Conservation (phyloP, 345 rosid genomes). For the Citrus inodora region DNA sequence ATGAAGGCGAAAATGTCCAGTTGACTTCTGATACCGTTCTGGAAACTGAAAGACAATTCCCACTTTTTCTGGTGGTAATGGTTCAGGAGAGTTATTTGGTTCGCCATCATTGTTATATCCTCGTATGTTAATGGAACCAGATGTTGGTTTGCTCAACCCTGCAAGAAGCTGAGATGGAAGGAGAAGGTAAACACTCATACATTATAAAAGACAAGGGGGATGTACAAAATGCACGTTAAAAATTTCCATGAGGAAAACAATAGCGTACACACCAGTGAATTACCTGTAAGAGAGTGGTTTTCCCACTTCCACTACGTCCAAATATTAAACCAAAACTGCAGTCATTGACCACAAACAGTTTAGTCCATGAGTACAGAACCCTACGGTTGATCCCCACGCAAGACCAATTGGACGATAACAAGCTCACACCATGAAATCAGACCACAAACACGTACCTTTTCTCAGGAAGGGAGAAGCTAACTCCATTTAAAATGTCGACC, state of each 20-base stretch:
- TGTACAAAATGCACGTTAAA: not conserved
- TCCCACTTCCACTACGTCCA: slow-evolving; percentile 97
- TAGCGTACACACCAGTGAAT: not conserved
- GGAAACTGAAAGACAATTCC: slow-evolving; percentile 97
- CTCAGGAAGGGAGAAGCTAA: slow-evolving; percentile 74
- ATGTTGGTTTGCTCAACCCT: slow-evolving; percentile 80
- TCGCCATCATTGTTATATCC: slow-evolving; percentile 57
- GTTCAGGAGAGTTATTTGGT: slow-evolving; percentile 38
- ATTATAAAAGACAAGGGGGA: not conserved
- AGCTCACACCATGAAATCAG: not conserved
- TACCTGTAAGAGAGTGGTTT: slow-evolving; percentile 93
- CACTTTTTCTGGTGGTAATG: slow-evolving; percentile 63
- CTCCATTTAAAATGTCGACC: slow-evolving; percentile 62
- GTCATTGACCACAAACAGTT: slow-evolving; percentile 2
- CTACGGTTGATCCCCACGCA: not conserved
- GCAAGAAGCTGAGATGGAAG: slow-evolving; percentile 68
- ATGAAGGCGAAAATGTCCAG: not conserved
- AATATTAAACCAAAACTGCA: slow-evolving; percentile 90
- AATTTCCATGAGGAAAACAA: slow-evolving; percentile 1
- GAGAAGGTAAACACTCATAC: slow-evolving; percentile 5
- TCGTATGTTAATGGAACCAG: slow-evolving; percentile 77
- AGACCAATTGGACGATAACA: not conserved
- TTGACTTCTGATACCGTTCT: slow-evolving; percentile 53
- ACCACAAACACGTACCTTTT: slow-evolving; percentile 43
- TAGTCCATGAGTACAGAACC: not conserved